Conservation (phyloP, 148 eudicot genomes). For the Salicornia ramosissima region DNA sequence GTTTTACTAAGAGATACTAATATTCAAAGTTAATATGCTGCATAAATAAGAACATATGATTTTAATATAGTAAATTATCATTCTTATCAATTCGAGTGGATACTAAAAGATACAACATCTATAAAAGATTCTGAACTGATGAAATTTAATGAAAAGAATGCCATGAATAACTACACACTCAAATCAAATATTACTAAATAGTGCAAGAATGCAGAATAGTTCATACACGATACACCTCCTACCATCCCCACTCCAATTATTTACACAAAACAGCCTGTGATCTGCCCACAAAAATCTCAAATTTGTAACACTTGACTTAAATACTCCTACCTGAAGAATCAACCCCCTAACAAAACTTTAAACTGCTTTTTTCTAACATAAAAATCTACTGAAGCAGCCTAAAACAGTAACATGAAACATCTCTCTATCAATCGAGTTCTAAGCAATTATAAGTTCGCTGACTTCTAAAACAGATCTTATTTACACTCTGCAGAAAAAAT, state of each 20-base stretch:
- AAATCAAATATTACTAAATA: no score
- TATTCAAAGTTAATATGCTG: no score
- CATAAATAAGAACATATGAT: no score
- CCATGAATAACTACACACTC: no score
- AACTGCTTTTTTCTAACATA: slow-evolving; percentile 35
- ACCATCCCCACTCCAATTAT: slow-evolving; percentile 7
- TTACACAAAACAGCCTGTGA: slow-evolving; percentile 10
- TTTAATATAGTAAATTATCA: no score
- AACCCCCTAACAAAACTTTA: slow-evolving; percentile 39
- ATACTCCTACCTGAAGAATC: background rate
- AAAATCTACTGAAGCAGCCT: slow-evolving; percentile 32
- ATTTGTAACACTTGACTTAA: slow-evolving; percentile 5
- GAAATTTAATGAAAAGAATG: no score
- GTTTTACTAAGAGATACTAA: no score
- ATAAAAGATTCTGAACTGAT: no score
- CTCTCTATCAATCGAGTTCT: slow-evolving; percentile 5
- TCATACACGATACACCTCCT: slow-evolving; percentile 23
- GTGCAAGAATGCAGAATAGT: background rate
- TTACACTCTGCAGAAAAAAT: slow-evolving; percentile 1
- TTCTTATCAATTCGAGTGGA: no score
- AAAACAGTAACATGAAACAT: slow-evolving; percentile 23
- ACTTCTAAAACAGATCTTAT: slow-evolving; percentile 5
- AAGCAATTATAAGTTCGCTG: background rate
- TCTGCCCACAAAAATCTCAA: slow-evolving; percentile 3
- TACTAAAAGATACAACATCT: no score